Conservation (phyloP, 148 eudicot species). For the Amaranthus palmeri region DNA sequence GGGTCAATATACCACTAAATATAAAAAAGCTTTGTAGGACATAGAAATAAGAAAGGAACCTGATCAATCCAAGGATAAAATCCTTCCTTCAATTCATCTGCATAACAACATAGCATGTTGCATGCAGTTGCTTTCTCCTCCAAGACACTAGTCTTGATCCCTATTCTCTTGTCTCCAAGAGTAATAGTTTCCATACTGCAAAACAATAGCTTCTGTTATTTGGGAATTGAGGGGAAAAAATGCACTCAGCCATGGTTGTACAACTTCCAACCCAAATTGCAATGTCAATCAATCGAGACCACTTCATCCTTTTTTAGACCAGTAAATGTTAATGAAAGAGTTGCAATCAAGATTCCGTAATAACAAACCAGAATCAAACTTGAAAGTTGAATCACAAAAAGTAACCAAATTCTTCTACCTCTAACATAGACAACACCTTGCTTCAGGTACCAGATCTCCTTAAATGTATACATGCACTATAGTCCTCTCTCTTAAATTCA, state of each 20-base stretch:
- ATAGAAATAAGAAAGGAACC: constrained; percentile 51
- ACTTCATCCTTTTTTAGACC: not conserved
- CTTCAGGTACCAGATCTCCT: not conserved
- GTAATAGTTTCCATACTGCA: constrained; percentile 98
- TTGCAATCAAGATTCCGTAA: not conserved
- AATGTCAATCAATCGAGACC: not conserved
- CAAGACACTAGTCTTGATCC: constrained; percentile 91
- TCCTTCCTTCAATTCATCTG: constrained; percentile 97
- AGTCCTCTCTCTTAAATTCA: no score
- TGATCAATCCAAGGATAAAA: constrained; percentile 99
- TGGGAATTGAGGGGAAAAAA: not conserved
- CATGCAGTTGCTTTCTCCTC: constrained; percentile 99
- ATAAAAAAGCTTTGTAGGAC: not conserved
- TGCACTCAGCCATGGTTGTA: not conserved
- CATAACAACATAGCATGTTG: constrained; percentile 97
- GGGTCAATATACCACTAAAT: not conserved
- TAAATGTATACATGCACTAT: not conserved
- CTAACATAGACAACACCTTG: not conserved
- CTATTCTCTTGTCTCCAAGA: constrained; percentile 95
- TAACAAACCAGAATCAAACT: not conserved
- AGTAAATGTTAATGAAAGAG: not conserved
- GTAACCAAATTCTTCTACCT: constrained; percentile 8
- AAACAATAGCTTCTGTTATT: not conserved
- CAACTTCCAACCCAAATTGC: not conserved
- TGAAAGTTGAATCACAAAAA: not conserved